These are phyloP conservation scores for Adansonia gregorii DNA, from an alignment of 441 rosid species.

Conservation along the genomic window DNA sequence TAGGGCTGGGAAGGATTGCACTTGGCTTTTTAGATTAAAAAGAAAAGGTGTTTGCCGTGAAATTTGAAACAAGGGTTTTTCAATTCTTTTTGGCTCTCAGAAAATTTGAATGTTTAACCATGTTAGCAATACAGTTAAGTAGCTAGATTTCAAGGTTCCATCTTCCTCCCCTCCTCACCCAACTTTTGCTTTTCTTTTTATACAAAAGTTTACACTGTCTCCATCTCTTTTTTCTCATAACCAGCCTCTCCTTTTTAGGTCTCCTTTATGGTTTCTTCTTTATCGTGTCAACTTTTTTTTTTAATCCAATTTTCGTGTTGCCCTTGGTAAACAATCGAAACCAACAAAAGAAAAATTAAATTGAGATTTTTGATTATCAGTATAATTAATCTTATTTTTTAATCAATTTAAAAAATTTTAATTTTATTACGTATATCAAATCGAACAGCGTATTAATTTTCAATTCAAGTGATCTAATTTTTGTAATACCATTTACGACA, in stretches of 20 bases:
- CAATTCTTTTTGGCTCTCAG: constrained; percentile 21
- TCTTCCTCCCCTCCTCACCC: not conserved
- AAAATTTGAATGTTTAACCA: constrained; percentile 5
- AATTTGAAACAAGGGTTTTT: constrained; percentile 9
- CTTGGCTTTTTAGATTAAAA: no score
- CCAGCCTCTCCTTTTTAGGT: constrained; percentile 6
- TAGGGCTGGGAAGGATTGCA: no score
- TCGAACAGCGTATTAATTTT: no score
- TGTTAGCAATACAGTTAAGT: not conserved
- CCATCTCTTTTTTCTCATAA: not conserved
- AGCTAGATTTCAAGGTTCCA: constrained; percentile 9
- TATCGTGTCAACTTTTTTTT: not conserved
- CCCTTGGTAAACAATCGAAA: no score
- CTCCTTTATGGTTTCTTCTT: not conserved
- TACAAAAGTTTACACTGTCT: constrained; percentile 15
- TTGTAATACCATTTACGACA: no score
- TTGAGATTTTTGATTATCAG: no score
- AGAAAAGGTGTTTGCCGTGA: not conserved
- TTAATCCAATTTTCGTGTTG: not conserved
- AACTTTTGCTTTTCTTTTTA: constrained; percentile 20
- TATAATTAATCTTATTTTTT: no score
- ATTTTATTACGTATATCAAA: no score
- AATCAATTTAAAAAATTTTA: no score
- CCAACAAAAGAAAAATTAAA: no score
- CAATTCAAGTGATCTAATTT: no score